These are phyloP conservation scores for Brettanomyces custersianus DNA, from an alignment of 805 yeast species.

Conservation along the genomic window DNA sequence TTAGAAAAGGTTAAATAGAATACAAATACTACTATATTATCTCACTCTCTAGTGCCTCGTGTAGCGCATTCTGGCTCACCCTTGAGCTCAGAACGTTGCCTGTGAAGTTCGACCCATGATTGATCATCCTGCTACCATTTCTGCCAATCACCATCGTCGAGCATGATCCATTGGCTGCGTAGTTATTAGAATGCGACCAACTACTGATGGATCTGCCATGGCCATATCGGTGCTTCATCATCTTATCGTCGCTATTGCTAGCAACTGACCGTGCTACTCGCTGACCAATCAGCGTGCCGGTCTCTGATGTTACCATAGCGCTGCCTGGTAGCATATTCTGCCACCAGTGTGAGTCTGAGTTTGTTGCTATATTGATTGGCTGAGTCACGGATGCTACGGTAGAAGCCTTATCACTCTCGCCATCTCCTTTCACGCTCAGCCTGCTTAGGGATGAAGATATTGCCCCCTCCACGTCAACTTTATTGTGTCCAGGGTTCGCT, in stretches of 20 bases:
- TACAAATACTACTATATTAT: no score
- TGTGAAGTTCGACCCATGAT: constrained; percentile 31
- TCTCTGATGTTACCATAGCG: constrained; percentile 23
- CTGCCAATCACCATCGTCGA: constrained; percentile 34
- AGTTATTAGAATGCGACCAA: no score
- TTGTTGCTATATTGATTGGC: no score
- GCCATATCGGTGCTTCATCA: neutral
- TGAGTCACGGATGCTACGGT: no score
- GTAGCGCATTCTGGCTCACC: constrained; percentile 38
- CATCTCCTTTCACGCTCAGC: neutral
- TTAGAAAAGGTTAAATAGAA: no score
- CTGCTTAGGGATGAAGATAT: neutral
- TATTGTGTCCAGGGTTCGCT: no score
- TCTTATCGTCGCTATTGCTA: neutral
- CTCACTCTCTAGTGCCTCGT: constrained; percentile 33
- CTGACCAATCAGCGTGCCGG: constrained; percentile 21
- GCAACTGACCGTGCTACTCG: constrained; percentile 13
- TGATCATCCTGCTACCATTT: constrained; percentile 30
- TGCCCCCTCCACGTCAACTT: neutral
- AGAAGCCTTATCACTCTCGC: neutral
- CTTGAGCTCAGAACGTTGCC: constrained; percentile 26
- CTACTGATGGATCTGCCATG: neutral
- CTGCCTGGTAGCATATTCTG: constrained; percentile 22
- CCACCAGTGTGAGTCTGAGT: no score
- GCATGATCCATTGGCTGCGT: constrained; percentile 25